Conservation (phyloP, 257 asterid species). For the Perilla frutescens region DNA sequence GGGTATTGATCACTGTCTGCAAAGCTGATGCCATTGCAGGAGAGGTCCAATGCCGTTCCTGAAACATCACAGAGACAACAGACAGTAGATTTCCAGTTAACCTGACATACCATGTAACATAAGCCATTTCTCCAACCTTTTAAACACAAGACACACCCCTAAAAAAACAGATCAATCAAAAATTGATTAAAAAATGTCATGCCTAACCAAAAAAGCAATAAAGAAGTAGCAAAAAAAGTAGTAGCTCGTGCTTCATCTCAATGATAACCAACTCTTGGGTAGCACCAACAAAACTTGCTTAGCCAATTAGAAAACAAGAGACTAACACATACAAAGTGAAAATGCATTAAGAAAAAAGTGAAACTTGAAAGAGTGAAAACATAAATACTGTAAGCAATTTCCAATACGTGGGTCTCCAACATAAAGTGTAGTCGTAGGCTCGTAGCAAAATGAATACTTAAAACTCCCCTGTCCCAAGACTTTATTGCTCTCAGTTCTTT, state of each 20-base stretch:
- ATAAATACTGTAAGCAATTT: constrained; percentile 4
- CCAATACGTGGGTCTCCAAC: constrained; percentile 4
- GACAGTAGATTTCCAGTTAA: constrained; percentile 30
- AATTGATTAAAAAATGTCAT: neutral
- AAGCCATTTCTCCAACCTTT: constrained; percentile 1
- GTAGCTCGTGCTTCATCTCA: constrained; percentile 23
- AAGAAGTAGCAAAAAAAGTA: neutral
- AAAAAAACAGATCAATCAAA: constrained; percentile 15
- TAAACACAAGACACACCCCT: constrained; percentile 7
- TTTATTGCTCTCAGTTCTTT: neutral
- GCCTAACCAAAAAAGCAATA: neutral
- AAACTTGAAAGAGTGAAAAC: constrained; percentile 18
- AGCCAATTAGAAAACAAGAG: constrained; percentile 34
- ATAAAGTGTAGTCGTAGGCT: neutral
- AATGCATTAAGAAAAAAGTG: neutral
- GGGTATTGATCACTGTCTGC: constrained; percentile 64
- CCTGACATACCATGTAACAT: constrained; percentile 8
- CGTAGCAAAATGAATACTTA: constrained; percentile 16
- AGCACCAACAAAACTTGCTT: constrained; percentile 5
- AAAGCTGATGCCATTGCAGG: constrained; percentile 87
- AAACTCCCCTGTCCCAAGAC: neutral
- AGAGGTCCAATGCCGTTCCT: constrained; percentile 98
- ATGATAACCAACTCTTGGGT: constrained; percentile 2
- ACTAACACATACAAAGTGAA: neutral
- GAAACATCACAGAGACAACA: constrained; percentile 42